Evolutionary conservation across 352 stramenopile genomes (phyloP), one percentile per base, ranked within the genome.

Genomic region (Phytopythium oedochilum): DNA sequence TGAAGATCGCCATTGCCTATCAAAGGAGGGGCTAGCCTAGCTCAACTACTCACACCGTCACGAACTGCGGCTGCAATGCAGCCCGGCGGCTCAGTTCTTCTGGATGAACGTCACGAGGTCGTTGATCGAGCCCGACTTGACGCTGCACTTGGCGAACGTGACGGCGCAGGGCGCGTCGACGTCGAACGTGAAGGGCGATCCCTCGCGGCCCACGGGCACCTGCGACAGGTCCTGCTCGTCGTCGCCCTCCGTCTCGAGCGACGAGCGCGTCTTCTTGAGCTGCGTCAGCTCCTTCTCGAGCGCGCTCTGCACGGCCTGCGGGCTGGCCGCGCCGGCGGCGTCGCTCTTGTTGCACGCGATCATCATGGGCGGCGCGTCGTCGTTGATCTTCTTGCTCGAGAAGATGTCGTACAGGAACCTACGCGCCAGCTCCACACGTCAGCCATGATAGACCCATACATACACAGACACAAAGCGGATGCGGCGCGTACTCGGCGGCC

Each of bases 281-380:
- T 94, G 77, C 32, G 80, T 92, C 46, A 94, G 61, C 53, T 94
- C 85, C 55, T 90, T 86, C 63, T 94, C 80, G 12, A 94, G 67
- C 29, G 75, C 70, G 18, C 78, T 70, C 42, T 79, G 69, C 40
- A 94, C 68, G 3, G 61, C 61, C 54, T 85, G 59, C 7, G 79
- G 61, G 26, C 59, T 87, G 35, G 72, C 69, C 17, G 77, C 73
- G 9, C 68, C 63, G 2, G 60, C 6, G 11, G 68, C 58, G 26
- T 96, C 86, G 59, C 70, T 88, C 75, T 96, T 96, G 69, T 91
- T 96, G 71, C 83, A 94, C 48, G 71, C 76, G 39, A 96, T 73
- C 53, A 94, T 63, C 57, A 96, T 76, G 47, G 76, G 72, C 25
- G 75, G 74, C 36, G 71, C 65, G 39, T 78, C 54, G 64, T 94